Evolutionary conservation across 2,329 filamentous ascomycete genomes (phyloP).

Genomic region (Dothistroma pini): DNA sequence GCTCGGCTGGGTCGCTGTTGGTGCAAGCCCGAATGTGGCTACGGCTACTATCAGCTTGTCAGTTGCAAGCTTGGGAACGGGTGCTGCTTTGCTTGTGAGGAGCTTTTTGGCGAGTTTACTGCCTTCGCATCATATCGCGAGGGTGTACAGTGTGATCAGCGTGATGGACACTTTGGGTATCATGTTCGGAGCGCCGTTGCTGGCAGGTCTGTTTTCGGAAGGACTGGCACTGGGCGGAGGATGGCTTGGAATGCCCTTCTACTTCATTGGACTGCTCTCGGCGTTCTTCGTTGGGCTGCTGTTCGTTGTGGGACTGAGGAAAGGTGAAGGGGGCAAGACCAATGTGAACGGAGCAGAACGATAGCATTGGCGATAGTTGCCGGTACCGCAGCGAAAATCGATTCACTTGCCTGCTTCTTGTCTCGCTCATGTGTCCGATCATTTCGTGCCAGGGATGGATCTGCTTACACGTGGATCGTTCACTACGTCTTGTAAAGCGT

Average conservation of each 20-base stretch:
- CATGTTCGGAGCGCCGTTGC: conserved; percentile 45
- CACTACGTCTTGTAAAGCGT: conserved; percentile 51
- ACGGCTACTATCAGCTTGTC: conserved; percentile 40
- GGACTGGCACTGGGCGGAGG: conserved; percentile 47
- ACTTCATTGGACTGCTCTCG: conserved; percentile 38
- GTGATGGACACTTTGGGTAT: conserved; percentile 51
- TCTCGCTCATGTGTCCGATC: no score
- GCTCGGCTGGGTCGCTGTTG: conserved; percentile 31
- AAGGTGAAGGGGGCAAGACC: conserved; percentile 33
- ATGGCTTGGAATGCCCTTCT: conserved; percentile 51
- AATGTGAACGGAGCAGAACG: neutral
- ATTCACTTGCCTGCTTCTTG: no score
- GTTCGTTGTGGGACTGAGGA: conserved; percentile 20
- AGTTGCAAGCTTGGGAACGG: conserved; percentile 46
- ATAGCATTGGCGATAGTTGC: neutral
- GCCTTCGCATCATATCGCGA: conserved; percentile 52
- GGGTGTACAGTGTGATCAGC: conserved; percentile 52
- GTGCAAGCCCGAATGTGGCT: conserved; percentile 29
- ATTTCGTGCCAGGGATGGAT: no score
- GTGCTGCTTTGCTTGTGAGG: conserved; percentile 45
- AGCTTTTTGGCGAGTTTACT: conserved; percentile 54
- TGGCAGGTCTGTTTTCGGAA: conserved; percentile 47
- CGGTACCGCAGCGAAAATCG: no score
- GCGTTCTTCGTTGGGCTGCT: conserved; percentile 19
- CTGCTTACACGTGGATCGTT: neutral